These are phyloP conservation scores for Trichoderma hamatum DNA, from an alignment of 2,329 filamentous ascomycete species.

Conservation along the genomic window DNA sequence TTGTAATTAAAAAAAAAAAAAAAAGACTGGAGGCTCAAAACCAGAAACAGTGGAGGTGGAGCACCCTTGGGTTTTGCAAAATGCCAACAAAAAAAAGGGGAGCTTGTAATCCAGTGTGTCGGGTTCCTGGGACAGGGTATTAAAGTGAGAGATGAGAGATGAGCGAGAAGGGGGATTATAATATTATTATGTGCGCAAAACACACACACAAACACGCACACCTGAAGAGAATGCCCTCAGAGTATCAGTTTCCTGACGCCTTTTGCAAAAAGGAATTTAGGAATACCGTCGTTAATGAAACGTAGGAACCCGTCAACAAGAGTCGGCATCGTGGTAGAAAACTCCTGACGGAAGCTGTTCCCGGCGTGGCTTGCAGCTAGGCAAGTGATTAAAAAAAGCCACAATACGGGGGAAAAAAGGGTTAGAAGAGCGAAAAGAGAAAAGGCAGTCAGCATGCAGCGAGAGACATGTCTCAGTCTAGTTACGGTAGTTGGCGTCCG, in stretches of 20 bases:
- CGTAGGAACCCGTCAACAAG: not conserved
- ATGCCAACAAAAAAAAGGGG: not conserved
- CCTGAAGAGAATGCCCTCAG: not conserved
- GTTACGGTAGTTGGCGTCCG: not conserved
- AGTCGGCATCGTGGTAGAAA: not conserved
- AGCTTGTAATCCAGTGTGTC: not conserved
- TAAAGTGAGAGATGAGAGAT: not conserved
- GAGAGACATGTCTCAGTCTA: not conserved
- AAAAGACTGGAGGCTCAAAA: not conserved
- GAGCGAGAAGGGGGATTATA: not conserved
- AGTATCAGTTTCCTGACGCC: not conserved
- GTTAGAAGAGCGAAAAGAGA: no score
- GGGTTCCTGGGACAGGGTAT: not conserved
- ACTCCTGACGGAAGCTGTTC: not conserved
- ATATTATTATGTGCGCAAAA: not conserved
- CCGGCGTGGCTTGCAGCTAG: constrained; percentile 5
- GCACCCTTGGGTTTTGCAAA: constrained; percentile 5
- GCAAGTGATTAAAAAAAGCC: not conserved
- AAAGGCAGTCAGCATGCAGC: not conserved
- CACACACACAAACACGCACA: not conserved
- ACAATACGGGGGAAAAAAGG: not conserved
- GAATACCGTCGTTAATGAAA: not conserved
- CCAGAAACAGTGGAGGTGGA: not conserved
- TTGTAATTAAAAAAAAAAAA: not conserved
- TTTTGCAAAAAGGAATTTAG: not conserved